phyloP scores from a whole-genome alignment of 176 grass and related monocot species.

The Areca catechu region DNA sequence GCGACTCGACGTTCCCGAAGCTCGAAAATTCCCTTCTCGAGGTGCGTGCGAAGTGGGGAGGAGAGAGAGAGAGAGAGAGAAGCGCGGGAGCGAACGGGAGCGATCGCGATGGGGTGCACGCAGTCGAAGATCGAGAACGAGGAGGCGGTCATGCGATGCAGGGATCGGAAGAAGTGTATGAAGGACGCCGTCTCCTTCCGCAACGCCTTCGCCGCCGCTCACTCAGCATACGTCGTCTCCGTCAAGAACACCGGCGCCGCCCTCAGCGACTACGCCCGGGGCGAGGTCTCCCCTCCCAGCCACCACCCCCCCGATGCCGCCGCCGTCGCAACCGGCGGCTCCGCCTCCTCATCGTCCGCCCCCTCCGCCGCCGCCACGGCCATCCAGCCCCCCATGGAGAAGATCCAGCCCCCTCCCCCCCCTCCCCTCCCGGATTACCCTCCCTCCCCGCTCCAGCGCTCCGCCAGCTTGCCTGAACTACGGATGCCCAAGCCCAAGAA shows the following conservation, averaged over 20 bases:
- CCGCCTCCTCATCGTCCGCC: conserved; percentile 1
- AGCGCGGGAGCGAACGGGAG: background rate
- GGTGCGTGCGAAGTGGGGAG: no score
- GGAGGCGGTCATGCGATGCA: conserved; percentile 75
- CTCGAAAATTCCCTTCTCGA: no score
- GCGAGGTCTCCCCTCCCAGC: conserved; percentile 36
- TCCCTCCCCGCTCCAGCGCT: conserved; percentile 41
- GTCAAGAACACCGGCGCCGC: conserved; percentile 80
- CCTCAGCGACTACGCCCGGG: conserved; percentile 62
- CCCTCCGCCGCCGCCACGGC: conserved; percentile 17
- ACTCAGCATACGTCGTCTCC: conserved; percentile 58
- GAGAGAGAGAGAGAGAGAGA: conserved; percentile 2
- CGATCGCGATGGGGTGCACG: conserved; percentile 58
- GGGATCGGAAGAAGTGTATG: conserved; percentile 55
- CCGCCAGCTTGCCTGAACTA: conserved; percentile 76
- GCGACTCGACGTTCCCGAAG: no score
- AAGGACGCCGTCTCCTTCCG: conserved; percentile 40
- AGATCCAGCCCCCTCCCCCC: conserved; percentile 39
- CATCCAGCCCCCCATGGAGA: conserved; percentile 21
- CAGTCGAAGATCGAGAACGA: conserved; percentile 95
- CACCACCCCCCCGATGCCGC: conserved; percentile 8
- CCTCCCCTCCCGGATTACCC: conserved; percentile 26
- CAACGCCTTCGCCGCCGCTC: conserved; percentile 86
- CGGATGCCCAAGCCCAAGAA: conserved; percentile 35
- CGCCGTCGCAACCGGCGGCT: conserved; percentile 6